Base-by-base conservation (phyloP, 148 eudicot species). In the Polygonum aviculare region DNA sequence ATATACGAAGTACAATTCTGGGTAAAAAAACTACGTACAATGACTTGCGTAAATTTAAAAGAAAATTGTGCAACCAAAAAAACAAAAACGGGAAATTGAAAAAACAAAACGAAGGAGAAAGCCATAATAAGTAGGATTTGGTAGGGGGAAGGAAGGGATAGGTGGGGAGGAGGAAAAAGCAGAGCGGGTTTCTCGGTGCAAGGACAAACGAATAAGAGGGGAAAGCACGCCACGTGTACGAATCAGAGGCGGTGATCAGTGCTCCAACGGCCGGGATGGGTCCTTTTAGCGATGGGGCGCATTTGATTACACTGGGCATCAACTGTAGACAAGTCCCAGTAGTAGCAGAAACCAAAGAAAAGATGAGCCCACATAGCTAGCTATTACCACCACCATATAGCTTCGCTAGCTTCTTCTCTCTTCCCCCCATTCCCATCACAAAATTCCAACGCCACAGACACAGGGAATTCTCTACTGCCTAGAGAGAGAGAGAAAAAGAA, bases 161-260 rank as follows among this genome's bases (percentile, higher is more conserved):
- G 12, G 31, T 26, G 31, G 50, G 22, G n/a, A 69, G 47, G 47
- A 7, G 74, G 15, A 84, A 78, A 86, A 80, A 78, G 82, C 77
- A 78, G 85, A 78, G 89, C 89, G 89, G 81, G 88, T 83, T 87
- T 89, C 78, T 82, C 88, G 92, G 92, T 84, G 81, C 80, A 86
- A 74, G 22, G 60, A 82, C 88, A 86, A 85, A 85, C 76, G 79
- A 83, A 75, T 79, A 82, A 80, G 74, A n/a, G 55, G 78, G 55
- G 78, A 84, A 87, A 83, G 85, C 84, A 0, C 38, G 47, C 62
- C 88, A 89, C 84, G 88, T 84, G 88, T 83, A n/a, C 0, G 0
- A 3, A 60, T 4, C 3, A 1, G 14, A 38, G 81, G 82, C 80
- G 38, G 2, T 12, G 84, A 84, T 81, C 54, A 18, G 33, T 63